Percentiles rank a stretch among this genome's conserved stretches.
These are phyloP conservation scores for Filobasidium floriforme DNA, from an alignment of 768 basidiomycete species.

Conservation along the genomic window DNA sequence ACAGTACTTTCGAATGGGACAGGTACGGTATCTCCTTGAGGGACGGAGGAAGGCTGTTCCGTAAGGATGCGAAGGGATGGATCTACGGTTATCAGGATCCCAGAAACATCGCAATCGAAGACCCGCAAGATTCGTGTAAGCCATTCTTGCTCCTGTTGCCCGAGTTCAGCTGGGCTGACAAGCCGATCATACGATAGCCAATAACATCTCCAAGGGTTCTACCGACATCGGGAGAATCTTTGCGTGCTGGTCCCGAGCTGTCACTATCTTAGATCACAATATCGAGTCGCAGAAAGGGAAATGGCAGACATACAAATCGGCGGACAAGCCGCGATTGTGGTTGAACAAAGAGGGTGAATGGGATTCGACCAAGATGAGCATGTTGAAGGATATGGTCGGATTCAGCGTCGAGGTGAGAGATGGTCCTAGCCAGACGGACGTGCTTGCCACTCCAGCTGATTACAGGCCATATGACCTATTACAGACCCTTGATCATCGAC, in stretches of 20 bases:
- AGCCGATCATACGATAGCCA: slow-evolving; percentile 52
- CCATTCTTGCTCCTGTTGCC: slow-evolving; percentile 20
- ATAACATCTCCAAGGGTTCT: slow-evolving; percentile 86
- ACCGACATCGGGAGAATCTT: slow-evolving; percentile 75
- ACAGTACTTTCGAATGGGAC: slow-evolving; percentile 89
- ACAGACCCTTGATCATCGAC: background rate
- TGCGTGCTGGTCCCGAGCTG: slow-evolving; percentile 70
- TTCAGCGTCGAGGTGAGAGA: background rate
- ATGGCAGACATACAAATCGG: slow-evolving; percentile 55
- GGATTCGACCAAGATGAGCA: slow-evolving; percentile 48
- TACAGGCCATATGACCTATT: background rate
- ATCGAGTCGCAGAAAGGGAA: slow-evolving; percentile 61
- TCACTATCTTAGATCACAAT: slow-evolving; percentile 59
- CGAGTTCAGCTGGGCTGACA: background rate
- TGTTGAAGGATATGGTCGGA: slow-evolving; percentile 32
- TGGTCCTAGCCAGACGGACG: background rate
- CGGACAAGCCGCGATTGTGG: background rate
- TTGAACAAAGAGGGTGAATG: slow-evolving; percentile 3
- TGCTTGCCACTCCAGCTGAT: background rate
- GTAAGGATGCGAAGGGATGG: slow-evolving; percentile 78
- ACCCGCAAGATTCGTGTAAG: slow-evolving; percentile 81
- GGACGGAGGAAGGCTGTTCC: slow-evolving; percentile 81
- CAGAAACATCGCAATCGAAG: slow-evolving; percentile 68
- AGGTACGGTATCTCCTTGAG: slow-evolving; percentile 81
- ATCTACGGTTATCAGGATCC: slow-evolving; percentile 47